These are phyloP conservation scores for Dalbergia oliveri DNA, from an alignment of 306 rosid genomes.

Conservation along the genomic window DNA sequence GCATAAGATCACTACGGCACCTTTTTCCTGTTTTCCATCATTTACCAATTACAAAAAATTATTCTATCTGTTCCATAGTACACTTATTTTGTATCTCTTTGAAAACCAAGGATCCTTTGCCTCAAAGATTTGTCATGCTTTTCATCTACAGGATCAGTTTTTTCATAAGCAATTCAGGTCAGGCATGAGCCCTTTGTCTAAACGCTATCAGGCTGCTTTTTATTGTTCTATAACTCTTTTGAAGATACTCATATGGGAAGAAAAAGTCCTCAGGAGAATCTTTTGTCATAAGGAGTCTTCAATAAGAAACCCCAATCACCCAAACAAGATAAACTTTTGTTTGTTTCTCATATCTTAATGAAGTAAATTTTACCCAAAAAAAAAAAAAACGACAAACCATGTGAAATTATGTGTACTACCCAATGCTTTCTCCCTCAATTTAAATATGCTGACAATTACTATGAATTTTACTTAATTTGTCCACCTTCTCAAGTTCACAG, in stretches of 20 bases:
- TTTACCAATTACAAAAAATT: constrained; percentile 45
- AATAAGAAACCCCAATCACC: constrained; percentile 31
- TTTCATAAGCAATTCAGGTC: constrained; percentile 44
- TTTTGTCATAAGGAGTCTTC: constrained; percentile 21
- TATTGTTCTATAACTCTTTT: constrained; percentile 54
- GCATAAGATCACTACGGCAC: constrained; percentile 77
- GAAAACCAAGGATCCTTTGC: constrained; percentile 47
- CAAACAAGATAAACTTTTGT: neutral
- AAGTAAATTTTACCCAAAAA: neutral
- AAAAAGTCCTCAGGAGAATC: constrained; percentile 39
- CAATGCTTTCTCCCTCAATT: neutral
- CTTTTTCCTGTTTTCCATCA: constrained; percentile 53
- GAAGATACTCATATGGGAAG: constrained; percentile 48
- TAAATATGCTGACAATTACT: neutral
- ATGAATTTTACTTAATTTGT: no score
- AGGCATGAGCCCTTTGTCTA: constrained; percentile 50
- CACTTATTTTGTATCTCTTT: constrained; percentile 47
- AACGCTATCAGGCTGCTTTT: constrained; percentile 54
- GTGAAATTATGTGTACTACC: neutral
- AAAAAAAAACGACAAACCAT: neutral
- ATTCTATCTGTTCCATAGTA: constrained; percentile 56
- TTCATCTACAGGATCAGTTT: constrained; percentile 58
- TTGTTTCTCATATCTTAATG: neutral
- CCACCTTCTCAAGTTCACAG: no score
- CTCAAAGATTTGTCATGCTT: constrained; percentile 62